A percentile compares a stretch with the other conserved stretches of the same genome.
Evolutionary conservation across 129 eudicot species (phyloP).

Genomic region (Chrysanthemum makinoi): DNA sequence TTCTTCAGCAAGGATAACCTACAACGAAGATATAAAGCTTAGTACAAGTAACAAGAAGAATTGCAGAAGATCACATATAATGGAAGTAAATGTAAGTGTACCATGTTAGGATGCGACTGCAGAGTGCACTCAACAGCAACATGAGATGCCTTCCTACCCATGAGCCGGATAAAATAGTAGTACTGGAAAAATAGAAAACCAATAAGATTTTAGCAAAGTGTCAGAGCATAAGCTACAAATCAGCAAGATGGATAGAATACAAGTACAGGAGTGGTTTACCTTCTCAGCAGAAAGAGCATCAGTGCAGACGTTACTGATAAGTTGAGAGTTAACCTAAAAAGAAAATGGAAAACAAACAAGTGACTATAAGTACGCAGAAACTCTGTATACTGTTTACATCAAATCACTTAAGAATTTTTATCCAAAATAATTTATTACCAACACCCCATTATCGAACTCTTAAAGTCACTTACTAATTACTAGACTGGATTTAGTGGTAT

Average conservation of each 20-base stretch:
- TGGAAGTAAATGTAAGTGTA: constrained; percentile 23
- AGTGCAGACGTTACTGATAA: constrained; percentile 96
- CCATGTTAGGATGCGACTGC: constrained; percentile 98
- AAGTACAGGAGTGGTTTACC: constrained; percentile 37
- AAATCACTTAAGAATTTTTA: neutral
- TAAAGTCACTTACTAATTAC: too few species aligned
- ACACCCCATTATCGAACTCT: neutral
- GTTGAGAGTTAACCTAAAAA: constrained; percentile 82
- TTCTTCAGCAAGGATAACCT: constrained; percentile 98
- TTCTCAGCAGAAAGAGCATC: constrained; percentile 99
- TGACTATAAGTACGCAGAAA: neutral
- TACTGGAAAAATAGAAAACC: constrained; percentile 46
- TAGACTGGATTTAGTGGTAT: too few species aligned
- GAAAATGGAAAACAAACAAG: neutral
- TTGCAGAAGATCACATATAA: neutral
- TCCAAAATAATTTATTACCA: neutral
- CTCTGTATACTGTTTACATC: constrained; percentile 5
- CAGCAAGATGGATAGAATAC: neutral
- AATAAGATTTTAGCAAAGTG: neutral
- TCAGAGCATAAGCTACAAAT: constrained; percentile 1
- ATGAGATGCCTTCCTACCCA: constrained; percentile 99
- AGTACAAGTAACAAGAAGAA: neutral
- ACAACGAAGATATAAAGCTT: constrained; percentile 20
- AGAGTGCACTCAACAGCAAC: constrained; percentile 99
- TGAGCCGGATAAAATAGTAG: constrained; percentile 92